Base-by-base conservation (phyloP, 352 stramenopile genomes). In the Phytophthora kernoviae region DNA sequence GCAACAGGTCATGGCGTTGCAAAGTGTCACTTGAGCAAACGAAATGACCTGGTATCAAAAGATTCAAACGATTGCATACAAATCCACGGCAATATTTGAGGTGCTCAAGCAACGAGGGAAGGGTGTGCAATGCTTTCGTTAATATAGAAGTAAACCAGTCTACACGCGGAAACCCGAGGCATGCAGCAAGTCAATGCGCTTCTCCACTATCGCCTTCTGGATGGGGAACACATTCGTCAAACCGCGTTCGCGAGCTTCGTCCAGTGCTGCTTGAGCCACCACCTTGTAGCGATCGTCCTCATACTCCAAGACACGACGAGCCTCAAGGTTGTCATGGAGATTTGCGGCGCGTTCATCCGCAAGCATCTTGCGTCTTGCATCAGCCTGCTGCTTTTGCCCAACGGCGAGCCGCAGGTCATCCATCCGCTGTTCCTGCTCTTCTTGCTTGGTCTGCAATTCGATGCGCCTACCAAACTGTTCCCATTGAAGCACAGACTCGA, bases 141-240 rank as follows among this genome's bases (percentile, higher is more conserved):
- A 56, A 57, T 49, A 50, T 56, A 27, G 34, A 41, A 43, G n/a
- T 45, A 33, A 39, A 26, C 15, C 24, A 51, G 50, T 9, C 62
- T 88, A 90, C 24, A 93, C 65, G 51, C 84, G 84, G 50, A 93
- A 93, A 27, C 81, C 81, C 20, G 79, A 88, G 11, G 81, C 84
- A 11, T 77, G 75, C 40, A 93, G 69, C 40, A 91, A 62, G 30
- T 91, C 84, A 21, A 93, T 81, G 30, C 77, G 73, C 26, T 90
- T 90, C 61, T 89, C 81, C 3, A 80, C 62, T 11, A 90, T 34
- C 3, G 81, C 84, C 55, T 91, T 87, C 58, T 91, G 73, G 60
- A 93, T 86, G 4, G 84, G 84, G 52, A 80, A 84, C 10, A 88
- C 48, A 58, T 90, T 91, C 10, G 74, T 62, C 21, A 91, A 48